Conservation (phyloP, 129 eudicot species). For the carrot (Daucus carota) region DH1_v3.0 NC_030381.2:41662001-41662500, state of each 20-base stretch:
- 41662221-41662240: not conserved
- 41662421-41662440: not conserved
- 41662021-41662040: not conserved
- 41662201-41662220: slow-evolving; percentile 9
- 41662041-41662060: not conserved
- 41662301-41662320: slow-evolving; percentile 72
- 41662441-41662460: not conserved
- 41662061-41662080: not conserved
- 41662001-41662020: not conserved
- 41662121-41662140: not conserved
- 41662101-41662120: not conserved
- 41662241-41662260: not conserved
- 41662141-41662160: not conserved
- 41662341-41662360: slow-evolving; percentile 96
- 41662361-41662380: slow-evolving; percentile 94
- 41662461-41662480: not conserved
- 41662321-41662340: slow-evolving; percentile 75
- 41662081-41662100: not conserved
- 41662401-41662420: slow-evolving; percentile 76
- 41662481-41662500: slow-evolving; percentile 13
- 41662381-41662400: slow-evolving; percentile 85
- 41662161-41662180: not conserved
- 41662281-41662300: not conserved
- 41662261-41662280: not conserved
- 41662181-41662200: slow-evolving; percentile 7